These are phyloP conservation scores for Penicillium sp. DNA, from an alignment of 2,329 filamentous ascomycete species.

Conservation along the genomic window DNA sequence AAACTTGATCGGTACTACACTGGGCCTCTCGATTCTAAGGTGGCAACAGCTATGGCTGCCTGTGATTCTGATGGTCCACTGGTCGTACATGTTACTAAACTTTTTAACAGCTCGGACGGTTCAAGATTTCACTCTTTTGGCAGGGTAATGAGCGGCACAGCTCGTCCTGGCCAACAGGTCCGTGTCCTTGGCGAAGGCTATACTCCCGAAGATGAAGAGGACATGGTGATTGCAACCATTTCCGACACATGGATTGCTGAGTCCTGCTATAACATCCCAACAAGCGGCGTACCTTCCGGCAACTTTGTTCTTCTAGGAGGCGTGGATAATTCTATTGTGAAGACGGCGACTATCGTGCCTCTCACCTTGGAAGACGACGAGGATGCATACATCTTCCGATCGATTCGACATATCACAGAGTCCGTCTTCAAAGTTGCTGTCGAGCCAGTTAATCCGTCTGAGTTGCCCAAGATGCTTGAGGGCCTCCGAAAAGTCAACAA, in stretches of 20 bases:
- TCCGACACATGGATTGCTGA: slow-evolving; percentile 82
- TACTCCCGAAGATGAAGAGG: slow-evolving; percentile 92
- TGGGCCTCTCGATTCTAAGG: slow-evolving; percentile 71
- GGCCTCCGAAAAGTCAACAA: slow-evolving; percentile 95
- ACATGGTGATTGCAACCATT: slow-evolving; percentile 82
- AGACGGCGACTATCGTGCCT: slow-evolving; percentile 83
- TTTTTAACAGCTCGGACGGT: slow-evolving; percentile 85
- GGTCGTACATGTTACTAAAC: slow-evolving; percentile 83
- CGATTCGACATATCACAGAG: slow-evolving; percentile 88
- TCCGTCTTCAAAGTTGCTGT: slow-evolving; percentile 97
- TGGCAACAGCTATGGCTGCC: slow-evolving; percentile 67
- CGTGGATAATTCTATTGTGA: slow-evolving; percentile 96
- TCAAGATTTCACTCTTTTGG: slow-evolving; percentile 83
- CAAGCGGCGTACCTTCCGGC: slow-evolving; percentile 83
- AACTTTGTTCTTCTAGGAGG: slow-evolving; percentile 88
- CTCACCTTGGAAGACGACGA: slow-evolving; percentile 74
- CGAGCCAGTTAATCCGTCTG: slow-evolving; percentile 94
- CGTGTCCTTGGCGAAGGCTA: slow-evolving; percentile 91
- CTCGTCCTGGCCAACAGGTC: slow-evolving; percentile 69
- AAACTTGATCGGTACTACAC: slow-evolving; percentile 84
- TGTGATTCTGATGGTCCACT: slow-evolving; percentile 86
- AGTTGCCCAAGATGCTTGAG: slow-evolving; percentile 97
- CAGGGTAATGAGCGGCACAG: slow-evolving; percentile 84
- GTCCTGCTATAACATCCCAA: slow-evolving; percentile 84
- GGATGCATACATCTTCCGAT: slow-evolving; percentile 89